Conservation (phyloP, 495 filamentous ascomycete species). For the Penicillium manginii region DNA sequence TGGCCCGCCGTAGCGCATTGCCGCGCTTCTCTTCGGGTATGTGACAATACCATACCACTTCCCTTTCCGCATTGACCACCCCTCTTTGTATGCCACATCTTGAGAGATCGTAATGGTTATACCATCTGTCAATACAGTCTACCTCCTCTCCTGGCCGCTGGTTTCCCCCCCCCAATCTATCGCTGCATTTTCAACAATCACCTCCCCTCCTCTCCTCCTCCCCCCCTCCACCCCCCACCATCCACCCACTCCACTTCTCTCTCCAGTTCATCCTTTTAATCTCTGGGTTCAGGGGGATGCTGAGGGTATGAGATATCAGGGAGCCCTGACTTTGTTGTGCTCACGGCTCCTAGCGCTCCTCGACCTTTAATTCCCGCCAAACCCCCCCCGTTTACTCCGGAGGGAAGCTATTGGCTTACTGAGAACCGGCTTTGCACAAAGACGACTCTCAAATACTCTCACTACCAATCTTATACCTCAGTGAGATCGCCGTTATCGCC, state of each 20-base stretch:
- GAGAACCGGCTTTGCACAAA: conserved; percentile 24
- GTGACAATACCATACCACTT: conserved; percentile 28
- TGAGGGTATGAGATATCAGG: conserved; percentile 53
- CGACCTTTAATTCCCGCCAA: conserved; percentile 32
- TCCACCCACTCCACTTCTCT: conserved; percentile 13
- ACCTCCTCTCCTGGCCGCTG: conserved; percentile 22
- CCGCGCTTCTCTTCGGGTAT: conserved; percentile 11
- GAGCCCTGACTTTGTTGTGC: conserved; percentile 53
- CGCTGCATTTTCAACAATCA: conserved; percentile 31
- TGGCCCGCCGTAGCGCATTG: conserved; percentile 29
- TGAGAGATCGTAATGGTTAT: too few relatives aligned
- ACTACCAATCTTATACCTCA: conserved; percentile 20
- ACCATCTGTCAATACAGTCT: conserved; percentile 20
- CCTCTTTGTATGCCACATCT: too few relatives aligned
- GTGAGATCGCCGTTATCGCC: conserved; percentile 19
- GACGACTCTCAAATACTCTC: conserved; percentile 23
- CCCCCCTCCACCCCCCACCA: conserved; percentile 13
- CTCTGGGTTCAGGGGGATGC: conserved; percentile 37
- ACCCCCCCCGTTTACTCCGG: conserved; percentile 17
- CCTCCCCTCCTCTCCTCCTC: conserved; percentile 10
- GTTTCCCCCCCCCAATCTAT: conserved; percentile 23
- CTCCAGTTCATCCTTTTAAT: conserved; percentile 11
- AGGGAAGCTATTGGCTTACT: conserved; percentile 38
- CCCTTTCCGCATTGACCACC: not conserved
- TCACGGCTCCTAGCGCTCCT: conserved; percentile 49